Base-by-base conservation (phyloP, 352 stramenopile genomes). In the Lagenidium sp. region DNA sequence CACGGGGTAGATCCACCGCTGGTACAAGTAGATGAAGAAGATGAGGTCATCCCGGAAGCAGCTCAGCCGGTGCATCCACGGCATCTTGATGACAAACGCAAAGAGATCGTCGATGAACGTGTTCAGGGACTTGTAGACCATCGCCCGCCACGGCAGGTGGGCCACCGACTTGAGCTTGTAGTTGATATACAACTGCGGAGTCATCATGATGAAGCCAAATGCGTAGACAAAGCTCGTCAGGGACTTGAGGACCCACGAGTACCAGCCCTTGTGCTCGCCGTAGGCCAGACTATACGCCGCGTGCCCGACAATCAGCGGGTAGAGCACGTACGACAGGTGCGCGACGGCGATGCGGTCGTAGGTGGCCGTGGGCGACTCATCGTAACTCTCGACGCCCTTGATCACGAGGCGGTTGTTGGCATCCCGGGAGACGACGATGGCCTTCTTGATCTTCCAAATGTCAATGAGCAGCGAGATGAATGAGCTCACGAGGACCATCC, bases 171-270 rank as follows among this genome's bases (percentile, higher is more conserved):
- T 96, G 51, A 99, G 83, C 63, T 97, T 97, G 82, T 98, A 98
- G 59, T 99, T 99, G 59, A 98, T 97, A 62, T 97, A 98, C 13
- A 98, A 55, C 67, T 98, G 95, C 45, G 95, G 95, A 26, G 94
- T 98, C 95, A 99, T 98, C 84, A 97, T 97, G 58, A 99, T 96
- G 58, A 98, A 98, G n/a, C 95, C 95, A 60, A 99, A 98, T 48
- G 94, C 93, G 59, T 98, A 99, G 28, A 99, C 95, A 50, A 98
- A 98, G 42, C 94, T 97, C 36, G 94, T 98, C 18, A 98, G 78
- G 21, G 85, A 97, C 47, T 85, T 96, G 19, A 99, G 63, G 22
- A 98, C 65, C 96, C 96, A 99, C 38, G 82, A 96, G 66, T 99
- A 99, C 95, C 96, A 99, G 37, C 86, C 79, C 53, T 90, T 87